A percentile compares a stretch with the other conserved stretches of the same genome.
Conservation (phyloP, 805 yeast genomes). For the Saccharomycopsis oosterbeekiorum region DNA sequence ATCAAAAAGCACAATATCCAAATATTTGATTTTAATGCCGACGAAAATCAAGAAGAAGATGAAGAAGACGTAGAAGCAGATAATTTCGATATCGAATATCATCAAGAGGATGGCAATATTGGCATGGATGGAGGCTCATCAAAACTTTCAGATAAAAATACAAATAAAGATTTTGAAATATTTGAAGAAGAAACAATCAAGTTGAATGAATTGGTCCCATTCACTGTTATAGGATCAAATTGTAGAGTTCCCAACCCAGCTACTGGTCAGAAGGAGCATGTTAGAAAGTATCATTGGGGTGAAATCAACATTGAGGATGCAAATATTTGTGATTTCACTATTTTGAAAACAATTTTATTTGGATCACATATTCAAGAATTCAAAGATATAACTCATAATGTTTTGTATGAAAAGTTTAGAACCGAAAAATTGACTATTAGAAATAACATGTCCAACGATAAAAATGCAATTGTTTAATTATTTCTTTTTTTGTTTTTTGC, state of each 20-base stretch:
- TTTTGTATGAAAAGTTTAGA: conserved; percentile 69
- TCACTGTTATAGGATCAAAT: conserved; percentile 57
- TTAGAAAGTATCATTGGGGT: conserved; percentile 63
- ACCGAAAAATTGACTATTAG: conserved; percentile 40
- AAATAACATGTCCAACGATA: conserved; percentile 1
- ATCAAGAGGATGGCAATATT: background rate
- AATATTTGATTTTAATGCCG: conserved; percentile 55
- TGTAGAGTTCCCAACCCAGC: conserved; percentile 27
- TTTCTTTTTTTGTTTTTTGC: background rate
- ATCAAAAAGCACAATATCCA: conserved; percentile 49
- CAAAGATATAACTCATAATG: conserved; percentile 70
- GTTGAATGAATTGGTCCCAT: conserved; percentile 45
- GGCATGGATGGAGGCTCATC: background rate
- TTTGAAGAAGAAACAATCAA: conserved; percentile 4
- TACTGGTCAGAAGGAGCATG: conserved; percentile 32
- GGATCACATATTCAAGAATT: conserved; percentile 80
- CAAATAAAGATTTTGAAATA: background rate
- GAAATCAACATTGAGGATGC: conserved; percentile 41
- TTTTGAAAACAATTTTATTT: conserved; percentile 58
- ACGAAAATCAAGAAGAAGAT: background rate
- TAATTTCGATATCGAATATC: background rate
- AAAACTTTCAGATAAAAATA: background rate
- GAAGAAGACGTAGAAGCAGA: background rate
- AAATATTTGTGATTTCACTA: conserved; percentile 41
- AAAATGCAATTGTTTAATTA: background rate